Evolutionary conservation across 345 rosid genomes (phyloP), one percentile per base, ranked within the genome.

Genomic region (Erysimum cheiranthoides): DNA sequence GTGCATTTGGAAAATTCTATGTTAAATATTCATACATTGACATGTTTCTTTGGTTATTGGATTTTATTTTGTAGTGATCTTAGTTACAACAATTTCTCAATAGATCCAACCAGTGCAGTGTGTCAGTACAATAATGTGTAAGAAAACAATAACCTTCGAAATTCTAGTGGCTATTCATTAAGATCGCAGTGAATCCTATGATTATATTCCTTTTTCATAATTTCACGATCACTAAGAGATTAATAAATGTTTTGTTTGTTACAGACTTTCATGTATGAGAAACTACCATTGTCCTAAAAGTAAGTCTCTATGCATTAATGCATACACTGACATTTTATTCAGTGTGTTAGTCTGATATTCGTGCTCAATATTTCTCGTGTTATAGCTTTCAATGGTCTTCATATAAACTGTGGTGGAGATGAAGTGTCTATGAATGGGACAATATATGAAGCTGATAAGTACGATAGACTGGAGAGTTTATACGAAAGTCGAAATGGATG

Each of bases 331-430:
- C 1, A 17, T 8, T 17, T 57, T 43, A 52, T 5, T 57, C 5
- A 3, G 13, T 42, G 14, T 11, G 17, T 30, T 8, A 14, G 14
- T 70, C 43, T 57, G 5, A 70, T n/a, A n/a, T 43, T 63, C 10
- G 5, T 31, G 39, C 8, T 31, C 4, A 10, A 45, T 35, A 12
- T 28, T 68, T 30, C 5, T 34, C 81, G 10, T 45, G 71, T 53
- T 40, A 28, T 18, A 87, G 89, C 75, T 82, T 75, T 72, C 54
- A 61, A 74, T 31, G 82, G 79, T 43, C 80, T 85, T 8, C 77
- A 80, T 60, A 80, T 89, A 52, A 87, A 89, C 40, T 77, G 90
- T 63, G 94, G 94, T 25, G 94, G 94, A 70, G 73, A 77, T 13
- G 80, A 80, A 18, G 51, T 70, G 31, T 60, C 47, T 2, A 38